Conservation (phyloP, 257 asterid species). For the Solanum medicagineum region DNA sequence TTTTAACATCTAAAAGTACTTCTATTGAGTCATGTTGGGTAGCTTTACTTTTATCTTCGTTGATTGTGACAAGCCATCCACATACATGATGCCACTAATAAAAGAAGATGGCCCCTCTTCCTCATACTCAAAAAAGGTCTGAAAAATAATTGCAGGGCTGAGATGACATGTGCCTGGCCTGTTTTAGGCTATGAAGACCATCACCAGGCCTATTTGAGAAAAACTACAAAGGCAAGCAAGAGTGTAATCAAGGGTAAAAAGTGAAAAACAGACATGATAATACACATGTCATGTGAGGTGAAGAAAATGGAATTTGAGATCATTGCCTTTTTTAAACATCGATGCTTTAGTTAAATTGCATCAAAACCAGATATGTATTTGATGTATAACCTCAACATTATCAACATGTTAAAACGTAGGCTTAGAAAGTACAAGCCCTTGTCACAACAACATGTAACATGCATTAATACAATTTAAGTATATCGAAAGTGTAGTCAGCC, state of each 20-base stretch:
- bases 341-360: neutral
- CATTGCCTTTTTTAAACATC: too few species aligned
- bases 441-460: neutral
- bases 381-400: neutral
- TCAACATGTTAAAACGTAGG: too few species aligned
- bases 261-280: neutral
- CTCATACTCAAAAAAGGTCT: neutral
- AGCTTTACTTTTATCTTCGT: neutral
- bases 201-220: neutral
- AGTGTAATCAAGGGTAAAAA: neutral
- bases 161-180: neutral
- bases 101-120: neutral
- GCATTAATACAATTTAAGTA: neutral
- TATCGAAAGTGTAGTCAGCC: neutral
- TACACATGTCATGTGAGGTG: neutral
- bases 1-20: neutral
- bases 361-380: neutral
- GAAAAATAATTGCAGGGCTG: neutral
- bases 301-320: neutral
- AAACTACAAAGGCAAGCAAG: neutral
- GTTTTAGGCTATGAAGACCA: neutral
- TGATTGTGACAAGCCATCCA: neutral
- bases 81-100: neutral
- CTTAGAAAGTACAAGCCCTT: neutral
- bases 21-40: too few species aligned